Percentiles rank a stretch among this genome's conserved stretches.
phyloP scores from a whole-genome alignment of 139 green algal genomes.

The Coccomyxa sp. region DNA sequence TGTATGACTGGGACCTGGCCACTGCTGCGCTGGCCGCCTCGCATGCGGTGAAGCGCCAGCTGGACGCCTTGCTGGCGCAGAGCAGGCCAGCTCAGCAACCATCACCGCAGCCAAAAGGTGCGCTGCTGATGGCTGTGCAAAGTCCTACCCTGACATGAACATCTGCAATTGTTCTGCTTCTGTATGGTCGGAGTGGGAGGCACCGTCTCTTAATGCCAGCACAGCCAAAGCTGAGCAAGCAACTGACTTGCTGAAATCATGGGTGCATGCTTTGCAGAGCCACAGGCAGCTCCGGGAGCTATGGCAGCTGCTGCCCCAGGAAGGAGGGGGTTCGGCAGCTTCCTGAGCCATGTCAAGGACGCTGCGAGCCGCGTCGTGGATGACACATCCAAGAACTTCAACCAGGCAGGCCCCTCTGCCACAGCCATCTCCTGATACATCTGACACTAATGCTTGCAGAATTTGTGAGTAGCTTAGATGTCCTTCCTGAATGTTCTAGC shows the following conservation, averaged over 20 bases:
- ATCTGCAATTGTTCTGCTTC: neutral
- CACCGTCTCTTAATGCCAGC: too few species aligned
- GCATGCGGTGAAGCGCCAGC: neutral
- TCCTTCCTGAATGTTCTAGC: too few species aligned
- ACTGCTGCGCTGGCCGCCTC: constrained; percentile 15
- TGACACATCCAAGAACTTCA: constrained; percentile 2
- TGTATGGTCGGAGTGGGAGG: too few species aligned
- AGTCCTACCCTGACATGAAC: neutral
- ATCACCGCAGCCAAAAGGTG: neutral
- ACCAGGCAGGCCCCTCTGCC: neutral
- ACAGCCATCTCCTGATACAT: neutral
- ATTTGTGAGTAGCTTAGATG: too few species aligned
- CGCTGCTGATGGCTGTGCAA: neutral
- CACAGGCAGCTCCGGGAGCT: too few species aligned
- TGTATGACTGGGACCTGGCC: constrained; percentile 30
- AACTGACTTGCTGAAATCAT: too few species aligned
- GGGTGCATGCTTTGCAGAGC: too few species aligned
- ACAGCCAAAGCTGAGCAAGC: too few species aligned
- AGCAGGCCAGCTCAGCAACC: neutral
- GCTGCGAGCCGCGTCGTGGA: constrained; percentile 10
- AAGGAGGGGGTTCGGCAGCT: too few species aligned
- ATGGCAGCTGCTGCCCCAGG: too few species aligned
- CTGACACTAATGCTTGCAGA: neutral
- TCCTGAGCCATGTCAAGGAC: constrained; percentile 11
- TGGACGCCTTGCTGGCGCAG: neutral